phyloP scores from a whole-genome alignment of 345 rosid species.

The Excoecaria cochinchinensis region DNA sequence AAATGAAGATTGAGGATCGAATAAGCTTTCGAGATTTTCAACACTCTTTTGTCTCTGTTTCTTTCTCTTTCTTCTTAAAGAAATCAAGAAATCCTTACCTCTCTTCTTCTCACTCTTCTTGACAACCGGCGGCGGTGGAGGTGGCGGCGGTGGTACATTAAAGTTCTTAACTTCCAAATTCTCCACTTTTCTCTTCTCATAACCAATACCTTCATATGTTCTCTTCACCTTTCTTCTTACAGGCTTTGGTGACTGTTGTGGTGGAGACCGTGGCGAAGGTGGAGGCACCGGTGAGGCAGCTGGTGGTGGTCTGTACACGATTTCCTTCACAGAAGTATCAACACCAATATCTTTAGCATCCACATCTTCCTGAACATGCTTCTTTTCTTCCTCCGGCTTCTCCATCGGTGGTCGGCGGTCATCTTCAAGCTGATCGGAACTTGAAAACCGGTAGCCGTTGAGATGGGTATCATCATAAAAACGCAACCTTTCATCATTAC shows the following conservation, averaged over 20 bases:
- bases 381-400: neutral
- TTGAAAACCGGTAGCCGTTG: slow-evolving; percentile 32
- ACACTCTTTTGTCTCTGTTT: slow-evolving; percentile 78
- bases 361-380: slow-evolving; percentile 13
- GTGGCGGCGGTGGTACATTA: slow-evolving; percentile 23
- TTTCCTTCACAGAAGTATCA: slow-evolving; percentile 21
- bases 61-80: slow-evolving; percentile 58
- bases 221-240: slow-evolving; percentile 35
- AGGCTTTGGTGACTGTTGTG: slow-evolving; percentile 16
- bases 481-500: slow-evolving; percentile 51
- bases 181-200: slow-evolving; percentile 14
- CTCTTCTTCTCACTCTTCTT: slow-evolving; percentile 52
- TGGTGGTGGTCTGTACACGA: slow-evolving; percentile 8
- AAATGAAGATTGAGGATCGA: slow-evolving; percentile 35
- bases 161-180: slow-evolving; percentile 14
- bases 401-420: slow-evolving; percentile 19
- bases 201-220: slow-evolving; percentile 27
- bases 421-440: slow-evolving; percentile 21
- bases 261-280: slow-evolving; percentile 22
- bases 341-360: slow-evolving; percentile 23
- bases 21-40: slow-evolving; percentile 68
- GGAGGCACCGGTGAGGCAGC: no score
- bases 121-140: slow-evolving; percentile 25
- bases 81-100: slow-evolving; percentile 59
- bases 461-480: slow-evolving; percentile 73